Conservation (phyloP, 768 basidiomycete genomes). For the Suillus lakei region DNA sequence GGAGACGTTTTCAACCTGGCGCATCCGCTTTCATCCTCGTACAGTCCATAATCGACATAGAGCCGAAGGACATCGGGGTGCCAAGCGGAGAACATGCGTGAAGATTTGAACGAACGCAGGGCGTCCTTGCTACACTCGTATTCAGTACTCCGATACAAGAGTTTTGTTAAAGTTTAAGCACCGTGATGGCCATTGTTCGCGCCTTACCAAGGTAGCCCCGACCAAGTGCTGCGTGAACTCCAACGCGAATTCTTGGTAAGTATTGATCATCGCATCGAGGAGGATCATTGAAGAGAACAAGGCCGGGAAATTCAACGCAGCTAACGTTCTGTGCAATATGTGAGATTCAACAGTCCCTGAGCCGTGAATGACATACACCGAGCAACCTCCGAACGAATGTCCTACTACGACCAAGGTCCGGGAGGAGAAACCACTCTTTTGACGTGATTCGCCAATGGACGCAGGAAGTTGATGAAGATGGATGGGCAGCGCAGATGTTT, state of each 20-base stretch:
- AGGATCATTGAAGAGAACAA: slow-evolving; percentile 77
- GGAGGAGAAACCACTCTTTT: slow-evolving; percentile 48
- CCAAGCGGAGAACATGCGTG: slow-evolving; percentile 75
- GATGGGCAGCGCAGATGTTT: slow-evolving; percentile 47
- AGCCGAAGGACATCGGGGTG: slow-evolving; percentile 60
- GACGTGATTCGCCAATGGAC: slow-evolving; percentile 46
- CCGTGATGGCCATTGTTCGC: slow-evolving; percentile 68
- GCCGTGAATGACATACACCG: slow-evolving; percentile 53
- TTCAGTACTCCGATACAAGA: background rate
- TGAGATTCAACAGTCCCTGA: slow-evolving; percentile 1
- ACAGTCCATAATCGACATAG: slow-evolving; percentile 67
- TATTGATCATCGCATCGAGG: slow-evolving; percentile 74
- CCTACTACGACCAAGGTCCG: slow-evolving; percentile 71
- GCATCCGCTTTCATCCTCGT: slow-evolving; percentile 37
- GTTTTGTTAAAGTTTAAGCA: slow-evolving; percentile 23
- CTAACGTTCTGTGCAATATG: slow-evolving; percentile 51
- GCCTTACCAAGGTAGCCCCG: slow-evolving; percentile 57
- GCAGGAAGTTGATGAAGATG: slow-evolving; percentile 54
- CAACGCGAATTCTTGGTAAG: background rate
- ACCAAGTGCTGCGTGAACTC: slow-evolving; percentile 20
- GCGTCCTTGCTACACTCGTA: slow-evolving; percentile 60
- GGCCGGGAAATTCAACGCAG: slow-evolving; percentile 62
- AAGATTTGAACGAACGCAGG: slow-evolving; percentile 46
- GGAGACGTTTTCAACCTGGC: slow-evolving; percentile 68
- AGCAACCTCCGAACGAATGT: slow-evolving; percentile 86